Evolutionary conservation across 2,329 filamentous ascomycete species (phyloP), one percentile per base, ranked within the genome.

Genomic region (Arthroderma sp.): DNA sequence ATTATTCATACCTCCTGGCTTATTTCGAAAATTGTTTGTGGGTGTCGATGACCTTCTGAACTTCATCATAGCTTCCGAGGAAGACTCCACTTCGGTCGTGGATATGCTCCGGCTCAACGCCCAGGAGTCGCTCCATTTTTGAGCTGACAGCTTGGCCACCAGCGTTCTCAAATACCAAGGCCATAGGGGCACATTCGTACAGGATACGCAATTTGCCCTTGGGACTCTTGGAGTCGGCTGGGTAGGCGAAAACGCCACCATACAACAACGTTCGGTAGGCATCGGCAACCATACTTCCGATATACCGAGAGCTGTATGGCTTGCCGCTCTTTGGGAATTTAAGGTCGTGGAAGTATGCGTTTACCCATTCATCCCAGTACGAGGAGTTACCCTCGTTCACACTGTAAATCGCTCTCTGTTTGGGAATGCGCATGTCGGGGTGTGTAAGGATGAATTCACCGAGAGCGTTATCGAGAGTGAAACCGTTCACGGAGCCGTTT

Each of bases 401-500:
- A 29, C 86, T 94, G 78, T 98, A 98, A 66, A 98, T 98, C 51
- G 81, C 68, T 51, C 88, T 78, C 59, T 75, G 72, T 64, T 75
- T 76, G 44, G 91, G 91, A 52, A 96, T 80, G 53, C 72, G 72
- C 91, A 98, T 98, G 68, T 94, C 67, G 27, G 91, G 91, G 68
- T 98, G 91, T 9, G 89, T 94, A 48, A 98, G 77, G 68, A 98
- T 98, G 72, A 98, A 98, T 74, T 98, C 91, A 69, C 91, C 91
- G 41, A 98, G 79, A 11, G 87, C 85, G 65, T 85, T 93, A 71
- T 98, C 91, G 58, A 98, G 80, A 28, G 91, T 98, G 74, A 98
- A 98, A 58, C 91, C 91, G 68, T 96, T 95, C 67, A 98, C 91
- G 50, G 70, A 77, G 52, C 88, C 85, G 54, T 81, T 86, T 68